Evolutionary conservation across 495 filamentous ascomycete genomes (phyloP).

Genomic region (Penicillium macrosclerotiorum): DNA sequence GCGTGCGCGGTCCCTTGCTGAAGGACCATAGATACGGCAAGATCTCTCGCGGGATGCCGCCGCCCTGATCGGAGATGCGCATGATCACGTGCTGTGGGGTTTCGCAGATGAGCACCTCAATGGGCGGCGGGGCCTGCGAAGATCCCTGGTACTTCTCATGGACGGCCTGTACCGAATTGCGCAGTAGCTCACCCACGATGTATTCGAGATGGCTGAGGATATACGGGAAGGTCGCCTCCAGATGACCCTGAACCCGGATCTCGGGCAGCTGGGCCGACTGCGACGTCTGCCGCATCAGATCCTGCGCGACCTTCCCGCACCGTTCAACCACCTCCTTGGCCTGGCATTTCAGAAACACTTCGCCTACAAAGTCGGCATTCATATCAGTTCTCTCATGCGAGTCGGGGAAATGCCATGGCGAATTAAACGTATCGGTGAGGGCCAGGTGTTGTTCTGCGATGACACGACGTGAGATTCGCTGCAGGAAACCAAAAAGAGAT

Average conservation of each 20-base stretch:
- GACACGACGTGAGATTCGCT: conserved; percentile 92
- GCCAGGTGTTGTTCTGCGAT: conserved; percentile 98
- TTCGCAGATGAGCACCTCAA: conserved; percentile 93
- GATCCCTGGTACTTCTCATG: conserved; percentile 62
- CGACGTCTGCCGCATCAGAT: conserved; percentile 69
- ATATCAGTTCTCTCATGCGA: conserved; percentile 60
- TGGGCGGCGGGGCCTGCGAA: conserved; percentile 62
- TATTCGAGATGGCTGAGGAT: conserved; percentile 96
- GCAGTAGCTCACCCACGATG: conserved; percentile 90
- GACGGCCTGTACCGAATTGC: conserved; percentile 91
- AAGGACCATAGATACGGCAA: conserved; percentile 96
- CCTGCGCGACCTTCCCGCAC: conserved; percentile 69
- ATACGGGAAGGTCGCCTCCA: conserved; percentile 90
- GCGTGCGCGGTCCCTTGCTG: conserved; percentile 78
- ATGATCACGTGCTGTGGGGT: conserved; percentile 94
- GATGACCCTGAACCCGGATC: conserved; percentile 81
- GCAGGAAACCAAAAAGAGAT: neutral
- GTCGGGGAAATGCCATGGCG: conserved; percentile 85
- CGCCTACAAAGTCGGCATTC: conserved; percentile 86
- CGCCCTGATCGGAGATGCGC: conserved; percentile 91
- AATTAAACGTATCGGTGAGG: conserved; percentile 93
- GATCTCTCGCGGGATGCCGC: conserved; percentile 80
- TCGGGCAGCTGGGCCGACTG: conserved; percentile 70
- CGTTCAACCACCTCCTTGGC: conserved; percentile 84
- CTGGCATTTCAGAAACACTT: conserved; percentile 93